These are phyloP conservation scores for Phytophthora pinifolia DNA, from an alignment of 352 stramenopile genomes.

Conservation along the genomic window DNA sequence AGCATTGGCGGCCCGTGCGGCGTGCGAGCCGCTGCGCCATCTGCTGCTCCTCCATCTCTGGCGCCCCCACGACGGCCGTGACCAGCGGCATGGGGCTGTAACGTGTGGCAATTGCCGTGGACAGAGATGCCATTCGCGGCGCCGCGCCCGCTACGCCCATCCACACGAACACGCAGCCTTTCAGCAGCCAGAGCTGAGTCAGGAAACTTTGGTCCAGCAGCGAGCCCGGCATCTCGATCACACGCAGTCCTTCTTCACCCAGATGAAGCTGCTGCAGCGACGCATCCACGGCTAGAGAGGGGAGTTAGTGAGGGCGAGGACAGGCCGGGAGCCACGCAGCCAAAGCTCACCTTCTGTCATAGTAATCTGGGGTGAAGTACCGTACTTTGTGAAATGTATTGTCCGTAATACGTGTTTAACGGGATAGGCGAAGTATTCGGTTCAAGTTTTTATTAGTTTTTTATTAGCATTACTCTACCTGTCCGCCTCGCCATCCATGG, in stretches of 20 bases:
- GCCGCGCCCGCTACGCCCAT: slow-evolving; percentile 57
- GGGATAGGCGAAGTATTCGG: too few relatives aligned
- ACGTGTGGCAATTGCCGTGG: slow-evolving; percentile 70
- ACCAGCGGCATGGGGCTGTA: slow-evolving; percentile 83
- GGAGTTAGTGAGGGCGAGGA: too few relatives aligned
- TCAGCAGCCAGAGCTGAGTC: slow-evolving; percentile 74
- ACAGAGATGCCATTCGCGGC: slow-evolving; percentile 53
- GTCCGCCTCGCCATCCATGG: too few relatives aligned
- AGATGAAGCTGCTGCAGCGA: slow-evolving; percentile 20
- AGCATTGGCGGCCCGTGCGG: slow-evolving; percentile 68
- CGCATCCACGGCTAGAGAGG: too few relatives aligned
- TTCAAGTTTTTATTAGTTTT: too few relatives aligned
- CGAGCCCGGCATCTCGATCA: slow-evolving; percentile 55
- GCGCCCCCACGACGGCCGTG: slow-evolving; percentile 64
- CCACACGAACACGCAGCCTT: slow-evolving; percentile 76
- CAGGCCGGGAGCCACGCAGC: too few relatives aligned
- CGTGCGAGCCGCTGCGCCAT: slow-evolving; percentile 74
- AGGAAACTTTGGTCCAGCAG: slow-evolving; percentile 72
- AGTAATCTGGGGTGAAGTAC: too few relatives aligned
- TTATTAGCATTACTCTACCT: too few relatives aligned
- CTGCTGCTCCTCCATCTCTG: slow-evolving; percentile 80
- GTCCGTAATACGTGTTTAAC: too few relatives aligned
- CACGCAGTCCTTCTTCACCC: slow-evolving; percentile 24
- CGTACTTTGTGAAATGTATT: too few relatives aligned
- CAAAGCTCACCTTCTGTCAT: too few relatives aligned